Conservation (phyloP, 805 yeast genomes). For the Kuraishia capsulata region DNA sequence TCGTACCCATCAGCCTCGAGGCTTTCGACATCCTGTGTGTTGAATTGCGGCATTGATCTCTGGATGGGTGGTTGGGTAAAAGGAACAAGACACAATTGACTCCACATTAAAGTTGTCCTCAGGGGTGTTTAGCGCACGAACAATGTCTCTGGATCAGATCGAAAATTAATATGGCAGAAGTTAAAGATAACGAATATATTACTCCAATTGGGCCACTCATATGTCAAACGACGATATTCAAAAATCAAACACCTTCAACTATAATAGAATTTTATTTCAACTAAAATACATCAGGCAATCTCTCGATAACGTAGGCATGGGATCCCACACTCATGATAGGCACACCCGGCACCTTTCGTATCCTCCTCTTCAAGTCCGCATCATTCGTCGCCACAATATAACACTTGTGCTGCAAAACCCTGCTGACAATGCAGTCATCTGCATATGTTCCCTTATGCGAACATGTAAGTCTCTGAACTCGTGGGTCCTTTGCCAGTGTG, state of each 20-base stretch:
- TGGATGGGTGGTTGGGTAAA: no score
- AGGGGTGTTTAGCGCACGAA: no score
- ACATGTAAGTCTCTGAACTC: conserved; percentile 80
- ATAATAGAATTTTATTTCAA: no score
- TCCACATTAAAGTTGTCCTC: no score
- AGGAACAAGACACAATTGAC: no score
- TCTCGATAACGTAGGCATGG: conserved; percentile 84
- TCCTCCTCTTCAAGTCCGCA: conserved; percentile 90
- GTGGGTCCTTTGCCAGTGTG: conserved; percentile 86
- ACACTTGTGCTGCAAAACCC: conserved; percentile 95
- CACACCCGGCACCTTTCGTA: conserved; percentile 94
- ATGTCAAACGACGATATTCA: no score
- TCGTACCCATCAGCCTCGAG: neutral
- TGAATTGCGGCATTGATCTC: no score
- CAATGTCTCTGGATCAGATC: no score
- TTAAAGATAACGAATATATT: no score
- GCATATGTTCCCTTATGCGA: conserved; percentile 96
- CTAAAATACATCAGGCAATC: conserved; percentile 88
- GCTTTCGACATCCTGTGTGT: neutral
- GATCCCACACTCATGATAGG: conserved; percentile 96
- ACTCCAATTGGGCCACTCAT: no score
- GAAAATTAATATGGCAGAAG: no score
- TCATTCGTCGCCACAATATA: conserved; percentile 96
- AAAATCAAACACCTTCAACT: no score
- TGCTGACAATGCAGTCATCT: conserved; percentile 90